phyloP scores from a whole-genome alignment of 164 flowering plant genomes.

The Cinnamomum micranthum region DNA sequence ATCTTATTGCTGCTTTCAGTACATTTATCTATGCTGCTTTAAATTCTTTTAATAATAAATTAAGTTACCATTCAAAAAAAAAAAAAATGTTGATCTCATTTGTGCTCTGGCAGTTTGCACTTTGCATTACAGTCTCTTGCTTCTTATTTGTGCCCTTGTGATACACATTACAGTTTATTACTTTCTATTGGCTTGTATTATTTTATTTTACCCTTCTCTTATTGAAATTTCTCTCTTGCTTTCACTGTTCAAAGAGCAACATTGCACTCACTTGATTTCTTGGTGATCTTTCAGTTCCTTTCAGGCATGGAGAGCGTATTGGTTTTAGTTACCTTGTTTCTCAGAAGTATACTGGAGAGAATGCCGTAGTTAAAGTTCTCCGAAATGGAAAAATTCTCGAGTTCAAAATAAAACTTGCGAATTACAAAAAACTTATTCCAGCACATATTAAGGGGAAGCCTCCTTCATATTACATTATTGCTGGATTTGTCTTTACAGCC shows the following conservation, averaged over 20 bases:
- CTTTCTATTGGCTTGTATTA: neutral
- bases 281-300: constrained; percentile 63
- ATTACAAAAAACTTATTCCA: constrained; percentile 65
- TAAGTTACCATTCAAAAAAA: no score
- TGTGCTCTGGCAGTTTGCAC: no score
- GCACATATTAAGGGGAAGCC: constrained; percentile 74
- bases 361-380: constrained; percentile 64
- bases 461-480: constrained; percentile 85
- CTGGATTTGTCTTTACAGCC: constrained; percentile 78
- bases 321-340: constrained; percentile 96
- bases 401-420: constrained; percentile 55
- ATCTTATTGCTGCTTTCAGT: neutral
- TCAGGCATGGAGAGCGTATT: constrained; percentile 96
- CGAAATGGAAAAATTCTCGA: constrained; percentile 49
- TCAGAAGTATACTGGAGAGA: constrained; percentile 87
- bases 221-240: neutral
- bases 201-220: neutral
- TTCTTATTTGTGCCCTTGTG: neutral
- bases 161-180: neutral
- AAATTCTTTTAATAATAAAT: no score
- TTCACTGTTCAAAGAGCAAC: neutral
- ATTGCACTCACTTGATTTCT: constrained; percentile 4
- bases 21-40: no score
- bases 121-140: neutral
- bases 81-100: no score